These are phyloP conservation scores for Monosporozyma aerobia DNA, from an alignment of 805 yeast species.

Conservation along the genomic window DNA sequence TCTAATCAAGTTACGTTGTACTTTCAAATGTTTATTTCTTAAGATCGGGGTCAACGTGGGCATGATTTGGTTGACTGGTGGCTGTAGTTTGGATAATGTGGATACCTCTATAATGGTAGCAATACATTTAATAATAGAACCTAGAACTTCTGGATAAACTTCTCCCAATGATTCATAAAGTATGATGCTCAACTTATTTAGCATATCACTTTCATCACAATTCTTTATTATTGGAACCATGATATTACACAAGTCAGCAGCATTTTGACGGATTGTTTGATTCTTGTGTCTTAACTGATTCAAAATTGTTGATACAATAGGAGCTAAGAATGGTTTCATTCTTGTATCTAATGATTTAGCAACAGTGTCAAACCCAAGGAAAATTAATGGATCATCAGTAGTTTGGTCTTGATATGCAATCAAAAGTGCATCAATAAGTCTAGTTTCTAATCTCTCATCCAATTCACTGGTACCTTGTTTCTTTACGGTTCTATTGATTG, in stretches of 20 bases:
- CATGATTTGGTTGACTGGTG: conserved; percentile 71
- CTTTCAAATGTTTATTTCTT: conserved; percentile 81
- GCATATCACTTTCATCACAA: conserved; percentile 54
- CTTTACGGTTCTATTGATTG: conserved; percentile 48
- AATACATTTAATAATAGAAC: conserved; percentile 71
- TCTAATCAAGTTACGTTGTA: conserved; percentile 72
- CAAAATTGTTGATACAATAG: conserved; percentile 61
- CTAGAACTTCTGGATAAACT: conserved; percentile 86
- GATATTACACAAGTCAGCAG: conserved; percentile 65
- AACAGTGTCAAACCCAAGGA: conserved; percentile 57
- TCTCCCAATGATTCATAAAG: conserved; percentile 90
- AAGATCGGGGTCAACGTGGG: conserved; percentile 89
- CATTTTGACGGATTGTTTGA: conserved; percentile 68
- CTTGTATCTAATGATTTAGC: conserved; percentile 53
- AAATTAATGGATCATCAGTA: conserved; percentile 42
- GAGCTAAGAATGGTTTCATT: conserved; percentile 60
- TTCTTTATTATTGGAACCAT: conserved; percentile 57
- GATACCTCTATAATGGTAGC: conserved; percentile 50
- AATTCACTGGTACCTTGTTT: conserved; percentile 49
- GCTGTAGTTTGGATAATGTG: conserved; percentile 56
- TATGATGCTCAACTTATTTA: conserved; percentile 63
- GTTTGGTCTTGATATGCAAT: conserved; percentile 77
- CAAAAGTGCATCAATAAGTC: conserved; percentile 70
- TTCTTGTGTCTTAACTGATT: conserved; percentile 64
- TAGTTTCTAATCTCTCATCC: conserved; percentile 50